Conservation (phyloP, 1,139 yeast genomes). For the Candida sp. region DNA sequence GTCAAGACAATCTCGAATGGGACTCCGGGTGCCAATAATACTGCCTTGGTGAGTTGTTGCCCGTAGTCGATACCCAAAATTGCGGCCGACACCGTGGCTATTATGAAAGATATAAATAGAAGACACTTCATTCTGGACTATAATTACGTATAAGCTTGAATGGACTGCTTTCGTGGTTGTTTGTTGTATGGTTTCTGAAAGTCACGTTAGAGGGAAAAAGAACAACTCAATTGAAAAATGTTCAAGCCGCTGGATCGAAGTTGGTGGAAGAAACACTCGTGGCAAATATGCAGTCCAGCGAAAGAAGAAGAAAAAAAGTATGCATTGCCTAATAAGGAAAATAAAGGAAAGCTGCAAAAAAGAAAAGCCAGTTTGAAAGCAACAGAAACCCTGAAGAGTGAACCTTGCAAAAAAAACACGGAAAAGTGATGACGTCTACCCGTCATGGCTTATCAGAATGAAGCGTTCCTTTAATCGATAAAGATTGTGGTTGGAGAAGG, state of each 20-base stretch:
- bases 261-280: background rate
- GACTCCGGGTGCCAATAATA: constrained; percentile 88
- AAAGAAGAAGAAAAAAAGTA: background rate
- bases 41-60: constrained; percentile 86
- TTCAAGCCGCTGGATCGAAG: background rate
- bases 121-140: constrained; percentile 5
- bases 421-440: no score
- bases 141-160: background rate
- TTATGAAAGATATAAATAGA: constrained; percentile 12
- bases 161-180: background rate
- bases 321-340: constrained; percentile 1
- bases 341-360: constrained; percentile 1
- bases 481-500: background rate
- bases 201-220: background rate
- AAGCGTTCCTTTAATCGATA: background rate
- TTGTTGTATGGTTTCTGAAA: background rate
- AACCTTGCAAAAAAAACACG: background rate
- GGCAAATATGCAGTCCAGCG: constrained; percentile 1
- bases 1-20: constrained; percentile 89
- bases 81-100: constrained; percentile 48
- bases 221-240: constrained; percentile 2
- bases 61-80: constrained; percentile 92
- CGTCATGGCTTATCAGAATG: no score
- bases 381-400: background rate
- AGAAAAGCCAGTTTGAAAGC: background rate